Base-by-base conservation (phyloP, 805 yeast genomes). In the Barnettozyma wickerhamii region DNA sequence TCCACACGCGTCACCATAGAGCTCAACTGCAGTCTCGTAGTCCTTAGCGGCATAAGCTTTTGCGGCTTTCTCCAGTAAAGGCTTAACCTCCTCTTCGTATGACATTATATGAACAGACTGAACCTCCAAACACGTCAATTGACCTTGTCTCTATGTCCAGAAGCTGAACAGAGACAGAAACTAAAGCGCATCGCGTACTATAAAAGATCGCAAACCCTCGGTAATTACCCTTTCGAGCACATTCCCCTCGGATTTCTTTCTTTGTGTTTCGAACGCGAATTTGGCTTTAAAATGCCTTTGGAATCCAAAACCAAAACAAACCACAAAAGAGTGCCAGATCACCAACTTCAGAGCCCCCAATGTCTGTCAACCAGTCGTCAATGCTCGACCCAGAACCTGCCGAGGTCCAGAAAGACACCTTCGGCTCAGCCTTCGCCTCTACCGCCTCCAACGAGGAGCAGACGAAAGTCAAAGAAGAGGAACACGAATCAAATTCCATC, bases 1-100 rank as follows among this genome's bases (percentile, higher is more conserved):
- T 43, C 75, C 82, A 57, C 95, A 87, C 1, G 93, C 89, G 41
- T 79, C 77, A 0, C 86, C 89, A 48, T 82, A 85, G 40, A 68
- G 65, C 44, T 79, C 84, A 2, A 77, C 79, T 0, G 95, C 88
- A n/a, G 60, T 55, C 24, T 81, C 90, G 56, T 67, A 86, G 33
- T 81, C 71, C 53, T 78, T 81, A 13, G 71, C 65, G 0, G 89
- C 85, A 55, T 76, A 81, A 2, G 73, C 67, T 51, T 75, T 72
- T 5, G 84, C 75, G 2, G 88, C 96, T 19, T 74, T 75, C 4
- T 75, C 69, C 6, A 85, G 60, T 17, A 81, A 55, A 30, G 65
- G 63, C 35, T 65, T 63, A 21, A 82, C 60, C 33, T 73, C 75
- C 6, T 58, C 54, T 1, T 73, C 57, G 43, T 69, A 71, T 15